Base-by-base conservation (phyloP, 495 filamentous ascomycete genomes). In the Usnea hakonensis region DNA sequence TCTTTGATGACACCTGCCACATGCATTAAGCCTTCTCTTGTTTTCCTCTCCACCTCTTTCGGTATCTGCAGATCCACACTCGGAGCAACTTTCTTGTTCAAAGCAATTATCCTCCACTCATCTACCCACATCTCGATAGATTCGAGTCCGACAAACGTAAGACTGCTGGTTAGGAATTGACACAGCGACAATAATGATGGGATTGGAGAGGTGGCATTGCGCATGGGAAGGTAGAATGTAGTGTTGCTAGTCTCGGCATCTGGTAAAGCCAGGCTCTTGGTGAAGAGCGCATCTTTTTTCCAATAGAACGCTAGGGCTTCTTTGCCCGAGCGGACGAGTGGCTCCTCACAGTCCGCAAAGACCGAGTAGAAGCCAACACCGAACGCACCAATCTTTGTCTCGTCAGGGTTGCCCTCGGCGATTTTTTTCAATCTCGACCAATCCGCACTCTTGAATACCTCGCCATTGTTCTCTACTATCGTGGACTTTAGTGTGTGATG, bases 341-440 rank as follows among this genome's bases (percentile, higher is more conserved):
- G 95, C 68, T 96, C 90, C 70, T 99, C 95, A 70, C 91, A 97
- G 70, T 97, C 94, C 64, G 94, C 89, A 74, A 99, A 99, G 38
- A 97, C 94, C 72, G 90, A 94, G 78, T 99, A 99, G 73, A 99
- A 97, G 4, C 95, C 95, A 41, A 99, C 95, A 53, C 95, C 95
- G 71, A 97, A 99, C 6, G 95, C 95, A 23, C 95, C 95, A 68
- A 99, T 97, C 77, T 99, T 97, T 5, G 90, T 95, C 73, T 97
- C 95, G 72, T 97, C 93, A 0, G 95, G 95, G 69, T 99, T 99
- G 16, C 95, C 95, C 74, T 97, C 93, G 17, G 95, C 95, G 65
- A 99, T 99, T 59, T 91, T 86, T 78, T 97, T 97, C 68, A 99
- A 70, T 60, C 95, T 82, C 48, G 83, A 82, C 95, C 95, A 99